These are phyloP conservation scores for Sophora flavescens DNA, from an alignment of 306 rosid genomes.

Conservation along the genomic window DNA sequence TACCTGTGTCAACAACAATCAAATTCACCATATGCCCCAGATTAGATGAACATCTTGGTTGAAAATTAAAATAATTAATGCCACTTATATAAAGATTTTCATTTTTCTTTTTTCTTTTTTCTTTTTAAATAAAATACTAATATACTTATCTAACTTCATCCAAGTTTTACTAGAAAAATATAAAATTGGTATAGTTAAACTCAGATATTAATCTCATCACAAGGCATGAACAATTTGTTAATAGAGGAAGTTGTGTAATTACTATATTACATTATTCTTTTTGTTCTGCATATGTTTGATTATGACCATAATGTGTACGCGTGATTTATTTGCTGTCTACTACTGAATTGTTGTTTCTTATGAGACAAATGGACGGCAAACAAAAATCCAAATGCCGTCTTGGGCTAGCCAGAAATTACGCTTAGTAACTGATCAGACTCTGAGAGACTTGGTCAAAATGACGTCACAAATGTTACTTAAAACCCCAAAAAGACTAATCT, in stretches of 20 bases:
- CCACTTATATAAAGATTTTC: neutral
- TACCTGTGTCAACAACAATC: constrained; percentile 57
- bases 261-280: neutral
- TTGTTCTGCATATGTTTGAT: neutral
- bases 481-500: neutral
- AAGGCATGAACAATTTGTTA: neutral
- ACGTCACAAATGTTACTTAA: neutral
- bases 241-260: neutral
- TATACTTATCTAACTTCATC: too few species aligned
- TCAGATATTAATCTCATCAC: neutral
- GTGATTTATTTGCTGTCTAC: neutral
- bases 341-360: neutral
- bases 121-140: too few species aligned
- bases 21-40: constrained; percentile 13
- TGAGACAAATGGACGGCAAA: neutral
- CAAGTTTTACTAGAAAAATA: too few species aligned
- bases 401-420: neutral
- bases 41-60: too few species aligned
- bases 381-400: constrained; percentile 33
- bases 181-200: neutral
- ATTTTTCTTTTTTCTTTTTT: neutral
- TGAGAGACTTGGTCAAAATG: neutral
- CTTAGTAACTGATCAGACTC: neutral
- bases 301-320: neutral
- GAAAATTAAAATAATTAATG: constrained; percentile 5